Conservation (phyloP, 257 asterid genomes). For the Eucommia ulmoides region DNA sequence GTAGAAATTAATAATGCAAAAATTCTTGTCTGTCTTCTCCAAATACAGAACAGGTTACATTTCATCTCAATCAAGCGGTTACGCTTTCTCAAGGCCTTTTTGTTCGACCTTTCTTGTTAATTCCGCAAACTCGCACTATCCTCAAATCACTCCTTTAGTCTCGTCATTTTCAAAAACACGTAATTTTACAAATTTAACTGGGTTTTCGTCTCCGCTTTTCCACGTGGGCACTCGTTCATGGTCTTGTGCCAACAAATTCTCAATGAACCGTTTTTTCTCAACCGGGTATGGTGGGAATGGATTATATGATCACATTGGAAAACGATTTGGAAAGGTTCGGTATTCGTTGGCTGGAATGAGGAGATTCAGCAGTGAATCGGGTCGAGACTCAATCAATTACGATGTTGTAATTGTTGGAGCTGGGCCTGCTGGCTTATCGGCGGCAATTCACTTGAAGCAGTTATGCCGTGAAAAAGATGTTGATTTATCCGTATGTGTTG, state of each 20-base stretch:
- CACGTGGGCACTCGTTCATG: background rate
- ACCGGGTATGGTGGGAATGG: conserved; percentile 12
- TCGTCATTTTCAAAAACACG: background rate
- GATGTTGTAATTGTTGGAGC: conserved; percentile 97
- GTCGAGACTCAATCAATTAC: conserved; percentile 62
- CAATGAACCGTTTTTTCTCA: conserved; percentile 7
- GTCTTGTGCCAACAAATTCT: conserved; percentile 3
- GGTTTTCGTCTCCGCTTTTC: conserved; percentile 6
- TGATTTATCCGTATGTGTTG: conserved; percentile 83
- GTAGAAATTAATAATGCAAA: conserved; percentile 36
- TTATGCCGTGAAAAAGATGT: conserved; percentile 59
- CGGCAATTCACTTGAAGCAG: conserved; percentile 86
- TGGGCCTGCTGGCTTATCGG: conserved; percentile 96
- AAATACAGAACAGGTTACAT: conserved; percentile 23
- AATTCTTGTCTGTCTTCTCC: conserved; percentile 20
- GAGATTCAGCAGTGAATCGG: conserved; percentile 36
- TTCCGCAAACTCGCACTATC: background rate
- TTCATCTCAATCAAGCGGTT: background rate
- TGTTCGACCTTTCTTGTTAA: background rate
- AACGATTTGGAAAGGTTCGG: conserved; percentile 13
- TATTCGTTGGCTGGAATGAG: conserved; percentile 23
- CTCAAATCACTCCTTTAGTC: background rate
- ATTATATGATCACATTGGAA: conserved; percentile 10
- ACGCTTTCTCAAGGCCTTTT: background rate
- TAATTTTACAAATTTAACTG: background rate